Evolutionary conservation across 2,329 filamentous ascomycete species (phyloP).

Genomic region (Fusarium succisae): DNA sequence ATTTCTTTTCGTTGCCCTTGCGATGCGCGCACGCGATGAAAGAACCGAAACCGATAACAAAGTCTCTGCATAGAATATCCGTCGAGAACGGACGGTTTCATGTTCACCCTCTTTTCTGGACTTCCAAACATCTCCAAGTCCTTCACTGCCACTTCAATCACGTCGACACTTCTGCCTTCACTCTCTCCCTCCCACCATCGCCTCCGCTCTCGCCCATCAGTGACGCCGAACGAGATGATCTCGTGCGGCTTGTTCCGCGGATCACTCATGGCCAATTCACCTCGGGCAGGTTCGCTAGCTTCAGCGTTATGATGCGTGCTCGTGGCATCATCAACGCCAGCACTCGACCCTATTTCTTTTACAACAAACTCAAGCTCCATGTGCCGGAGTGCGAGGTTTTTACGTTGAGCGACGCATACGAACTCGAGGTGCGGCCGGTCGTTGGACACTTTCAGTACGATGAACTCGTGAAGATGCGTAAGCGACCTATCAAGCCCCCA

Average conservation of each 20-base stretch:
- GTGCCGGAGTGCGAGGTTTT: not conserved
- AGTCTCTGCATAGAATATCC: not conserved
- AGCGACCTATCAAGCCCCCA: not conserved
- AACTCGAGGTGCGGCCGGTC: rapidly evolving
- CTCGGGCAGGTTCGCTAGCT: rapidly evolving
- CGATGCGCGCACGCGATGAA: not conserved
- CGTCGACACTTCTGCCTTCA: no score
- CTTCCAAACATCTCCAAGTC: not conserved
- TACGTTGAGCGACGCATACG: rapidly evolving
- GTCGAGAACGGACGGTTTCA: rapidly evolving
- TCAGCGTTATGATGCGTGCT: not conserved
- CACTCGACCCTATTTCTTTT: not conserved
- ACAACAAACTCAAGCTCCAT: not conserved
- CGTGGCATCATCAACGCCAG: not conserved
- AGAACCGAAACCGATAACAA: not conserved
- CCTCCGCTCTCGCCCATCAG: not conserved
- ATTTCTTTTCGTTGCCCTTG: no score
- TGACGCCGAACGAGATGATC: not conserved
- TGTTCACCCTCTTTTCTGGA: not conserved
- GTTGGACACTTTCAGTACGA: not conserved
- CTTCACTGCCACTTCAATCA: not conserved
- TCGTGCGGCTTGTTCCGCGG: no score
- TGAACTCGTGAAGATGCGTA: rapidly evolving
- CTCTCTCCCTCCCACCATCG: no score
- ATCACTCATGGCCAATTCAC: no score